Conservation (phyloP, 495 filamentous ascomycete species). For the Astrothelium subdiscretum region DNA sequence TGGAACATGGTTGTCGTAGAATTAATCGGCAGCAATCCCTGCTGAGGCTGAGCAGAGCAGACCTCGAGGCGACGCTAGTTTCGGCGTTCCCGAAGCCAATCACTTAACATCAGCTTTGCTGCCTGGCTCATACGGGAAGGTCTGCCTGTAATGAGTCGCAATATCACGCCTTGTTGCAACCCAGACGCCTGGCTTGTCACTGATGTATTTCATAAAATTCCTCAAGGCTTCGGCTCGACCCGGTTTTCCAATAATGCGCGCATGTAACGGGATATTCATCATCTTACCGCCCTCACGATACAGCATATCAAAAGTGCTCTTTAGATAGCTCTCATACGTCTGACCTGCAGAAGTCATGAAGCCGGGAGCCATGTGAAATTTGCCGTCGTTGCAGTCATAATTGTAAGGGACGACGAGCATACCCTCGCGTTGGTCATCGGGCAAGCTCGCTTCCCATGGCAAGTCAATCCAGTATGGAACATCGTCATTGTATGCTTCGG, state of each 20-base stretch:
- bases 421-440: slow-evolving; percentile 19
- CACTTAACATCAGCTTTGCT: slow-evolving; percentile 8
- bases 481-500: slow-evolving; percentile 25
- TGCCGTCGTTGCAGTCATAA: slow-evolving; percentile 24
- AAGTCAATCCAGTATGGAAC: slow-evolving; percentile 27
- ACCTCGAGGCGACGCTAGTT: background rate
- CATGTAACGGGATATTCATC: slow-evolving; percentile 27
- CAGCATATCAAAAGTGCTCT: slow-evolving; percentile 23
- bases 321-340: slow-evolving; percentile 22
- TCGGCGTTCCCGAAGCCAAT: no score
- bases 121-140: slow-evolving; percentile 21
- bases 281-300: slow-evolving; percentile 26
- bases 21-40: no score
- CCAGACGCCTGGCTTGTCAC: slow-evolving; percentile 24
- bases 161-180: slow-evolving; percentile 24
- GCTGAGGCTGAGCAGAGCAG: background rate
- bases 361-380: slow-evolving; percentile 26
- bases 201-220: slow-evolving; percentile 24
- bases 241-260: slow-evolving; percentile 22
- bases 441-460: slow-evolving; percentile 17
- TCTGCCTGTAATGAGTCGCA: slow-evolving; percentile 19
- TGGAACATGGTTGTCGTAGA: no score
- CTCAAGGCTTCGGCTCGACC: slow-evolving; percentile 22
- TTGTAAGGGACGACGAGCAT: slow-evolving; percentile 24
- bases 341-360: slow-evolving; percentile 17